Base-by-base conservation (phyloP, 2,329 filamentous ascomycete genomes). In the Fusarium scirpi region DNA sequence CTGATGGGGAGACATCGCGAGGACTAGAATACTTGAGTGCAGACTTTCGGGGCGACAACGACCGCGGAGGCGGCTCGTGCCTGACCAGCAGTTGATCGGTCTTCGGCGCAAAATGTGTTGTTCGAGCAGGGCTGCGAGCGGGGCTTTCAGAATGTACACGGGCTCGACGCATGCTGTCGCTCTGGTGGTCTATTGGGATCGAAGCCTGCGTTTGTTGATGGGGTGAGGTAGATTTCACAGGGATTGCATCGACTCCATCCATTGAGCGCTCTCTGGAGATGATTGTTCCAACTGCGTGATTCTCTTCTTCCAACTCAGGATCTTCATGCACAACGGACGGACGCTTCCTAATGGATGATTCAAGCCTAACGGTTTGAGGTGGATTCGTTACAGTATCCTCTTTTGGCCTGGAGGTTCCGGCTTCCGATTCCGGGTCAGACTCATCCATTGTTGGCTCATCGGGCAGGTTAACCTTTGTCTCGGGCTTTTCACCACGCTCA, bases 21-120 rank as follows among this genome's bases (percentile, higher is more conserved):
- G 89, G 85, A 51, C 87, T 89, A 3, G 76, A 72, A 15, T 89
- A 84, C 77, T 94, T 94, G 67, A 94, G 76, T 3, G 92, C 92
- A 2, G 92, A 94, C 77, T 95, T 95, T 47, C 89, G 89, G 12
- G 92, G 92, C 0, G 92, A 94, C 13, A 92, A 82, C 8, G 92
- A 93, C 49, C 92, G 86, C 30, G 89, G 83, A 24, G 91, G 90
- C 8, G 92, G 92, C 57, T 89, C 86, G 75, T 94, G 92, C 67
- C 85, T 89, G 29, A 91, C 83, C 2, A 85, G 80, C 15, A 89
- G 77, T 44, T 82, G 85, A 34, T 89, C 85, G 18, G 87, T 82
- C 10, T 85, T 83, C 12, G 85, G 76, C 2, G 88, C 88, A 77
- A 94, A 94, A 73, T 89, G 91, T 15, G 92, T 88, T 30, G 86